Conservation (phyloP, 2,329 filamentous ascomycete species). For the Aspergillus piperis region DNA sequence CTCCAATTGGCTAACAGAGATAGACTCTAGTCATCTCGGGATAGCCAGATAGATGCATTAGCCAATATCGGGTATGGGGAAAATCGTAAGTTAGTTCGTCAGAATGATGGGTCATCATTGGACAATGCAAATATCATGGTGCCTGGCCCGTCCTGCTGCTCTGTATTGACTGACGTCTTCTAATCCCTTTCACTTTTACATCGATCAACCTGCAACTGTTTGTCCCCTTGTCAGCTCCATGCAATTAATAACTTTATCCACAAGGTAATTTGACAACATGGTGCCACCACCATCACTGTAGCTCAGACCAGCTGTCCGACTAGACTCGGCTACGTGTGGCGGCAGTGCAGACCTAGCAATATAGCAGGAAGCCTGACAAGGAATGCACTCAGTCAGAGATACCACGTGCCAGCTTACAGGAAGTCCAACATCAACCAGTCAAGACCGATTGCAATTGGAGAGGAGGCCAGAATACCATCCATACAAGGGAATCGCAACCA, state of each 20-base stretch:
- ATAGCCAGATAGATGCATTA: slow-evolving; percentile 8
- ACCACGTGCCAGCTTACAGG: not conserved
- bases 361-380: not conserved
- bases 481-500: not conserved
- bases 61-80: slow-evolving; percentile 14
- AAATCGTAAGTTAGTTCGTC: slow-evolving; percentile 11
- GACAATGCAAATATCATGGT: slow-evolving; percentile 4
- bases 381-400: not conserved
- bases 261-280: not conserved
- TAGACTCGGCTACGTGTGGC: not conserved
- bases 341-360: not conserved
- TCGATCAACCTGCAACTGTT: not conserved
- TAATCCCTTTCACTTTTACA: not conserved
- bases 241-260: slow-evolving; percentile 3
- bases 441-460: not conserved
- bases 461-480: not conserved
- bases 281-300: not conserved
- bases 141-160: slow-evolving; percentile 1
- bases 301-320: not conserved
- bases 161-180: not conserved
- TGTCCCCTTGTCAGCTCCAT: not conserved
- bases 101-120: not conserved
- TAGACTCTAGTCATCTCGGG: slow-evolving; percentile 1
- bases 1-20: slow-evolving; percentile 3
- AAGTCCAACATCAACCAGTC: not conserved